Evolutionary conservation across 441 rosid species (phyloP).

Genomic region (Populus hybrid): DNA sequence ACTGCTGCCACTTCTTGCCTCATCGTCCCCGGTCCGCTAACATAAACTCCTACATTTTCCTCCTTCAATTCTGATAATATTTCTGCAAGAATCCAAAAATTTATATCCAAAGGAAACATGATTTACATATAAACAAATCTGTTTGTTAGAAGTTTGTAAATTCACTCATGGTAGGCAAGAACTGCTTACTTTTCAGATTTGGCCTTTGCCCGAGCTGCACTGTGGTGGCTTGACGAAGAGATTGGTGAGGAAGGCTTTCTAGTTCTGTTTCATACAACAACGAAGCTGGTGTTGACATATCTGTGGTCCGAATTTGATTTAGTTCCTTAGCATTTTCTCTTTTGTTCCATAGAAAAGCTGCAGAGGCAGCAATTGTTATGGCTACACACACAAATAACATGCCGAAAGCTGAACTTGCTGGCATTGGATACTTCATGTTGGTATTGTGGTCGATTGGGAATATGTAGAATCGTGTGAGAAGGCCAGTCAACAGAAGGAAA

Average conservation of each 20-base stretch:
- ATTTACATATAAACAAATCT: not conserved
- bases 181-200: slow-evolving; percentile 50
- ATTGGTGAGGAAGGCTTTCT: slow-evolving; percentile 60
- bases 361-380: slow-evolving; percentile 41
- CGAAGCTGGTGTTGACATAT: slow-evolving; percentile 19
- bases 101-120: not conserved
- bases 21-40: slow-evolving; percentile 74
- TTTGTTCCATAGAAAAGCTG: slow-evolving; percentile 57
- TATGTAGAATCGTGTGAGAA: slow-evolving; percentile 53
- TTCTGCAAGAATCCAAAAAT: slow-evolving; percentile 28
- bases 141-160: not conserved
- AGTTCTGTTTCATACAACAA: slow-evolving; percentile 19
- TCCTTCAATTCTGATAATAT: slow-evolving; percentile 39
- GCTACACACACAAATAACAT: slow-evolving; percentile 41
- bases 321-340: slow-evolving; percentile 33
- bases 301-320: slow-evolving; percentile 37
- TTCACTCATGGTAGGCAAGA: not conserved
- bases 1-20: slow-evolving; percentile 67
- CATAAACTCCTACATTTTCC: slow-evolving; percentile 62
- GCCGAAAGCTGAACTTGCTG: slow-evolving; percentile 40
- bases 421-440: slow-evolving; percentile 27
- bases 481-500: slow-evolving; percentile 57
- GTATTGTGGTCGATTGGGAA: slow-evolving; percentile 56
- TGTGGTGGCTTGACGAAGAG: slow-evolving; percentile 44
- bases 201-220: slow-evolving; percentile 67